Evolutionary conservation across 805 yeast species (phyloP).

Genomic region (Pichia sporocuriosa): DNA sequence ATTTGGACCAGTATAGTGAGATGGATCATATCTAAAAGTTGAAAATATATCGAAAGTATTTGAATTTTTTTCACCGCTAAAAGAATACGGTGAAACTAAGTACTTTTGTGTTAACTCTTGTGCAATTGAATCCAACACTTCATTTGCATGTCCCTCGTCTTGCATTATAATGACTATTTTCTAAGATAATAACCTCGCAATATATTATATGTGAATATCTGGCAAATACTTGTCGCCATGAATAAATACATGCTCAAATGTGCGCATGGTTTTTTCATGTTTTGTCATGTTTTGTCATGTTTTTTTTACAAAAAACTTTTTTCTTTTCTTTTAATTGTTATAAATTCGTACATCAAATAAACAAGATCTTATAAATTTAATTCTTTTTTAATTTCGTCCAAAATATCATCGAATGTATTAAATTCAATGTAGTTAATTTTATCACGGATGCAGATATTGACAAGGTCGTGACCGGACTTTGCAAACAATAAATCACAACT

Average conservation of each 20-base stretch:
- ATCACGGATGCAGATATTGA: conserved; percentile 75
- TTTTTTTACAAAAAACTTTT: too few relatives aligned
- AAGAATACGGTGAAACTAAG: conserved; percentile 46
- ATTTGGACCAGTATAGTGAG: conserved; percentile 29
- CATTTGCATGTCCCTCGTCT: too few relatives aligned
- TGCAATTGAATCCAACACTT: too few relatives aligned
- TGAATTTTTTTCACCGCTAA: conserved; percentile 44
- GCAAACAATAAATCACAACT: conserved; percentile 94
- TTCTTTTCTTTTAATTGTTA: too few relatives aligned
- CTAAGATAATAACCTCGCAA: too few relatives aligned
- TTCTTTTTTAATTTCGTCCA: conserved; percentile 48
- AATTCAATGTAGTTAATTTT: conserved; percentile 81
- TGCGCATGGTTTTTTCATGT: too few relatives aligned
- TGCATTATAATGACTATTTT: too few relatives aligned
- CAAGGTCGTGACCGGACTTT: conserved; percentile 83
- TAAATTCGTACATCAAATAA: too few relatives aligned
- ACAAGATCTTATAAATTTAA: not conserved
- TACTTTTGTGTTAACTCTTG: conserved; percentile 75
- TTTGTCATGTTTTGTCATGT: too few relatives aligned
- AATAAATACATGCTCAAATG: too few relatives aligned
- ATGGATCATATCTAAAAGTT: conserved; percentile 73
- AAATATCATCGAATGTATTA: conserved; percentile 67
- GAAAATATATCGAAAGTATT: conserved; percentile 37
- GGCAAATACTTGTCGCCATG: too few relatives aligned
- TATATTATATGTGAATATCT: too few relatives aligned